Percentiles rank a stretch among this genome's conserved stretches.
These are phyloP conservation scores for Cryphonectria japonica DNA, from an alignment of 2,329 filamentous ascomycete species.

Conservation along the genomic window DNA sequence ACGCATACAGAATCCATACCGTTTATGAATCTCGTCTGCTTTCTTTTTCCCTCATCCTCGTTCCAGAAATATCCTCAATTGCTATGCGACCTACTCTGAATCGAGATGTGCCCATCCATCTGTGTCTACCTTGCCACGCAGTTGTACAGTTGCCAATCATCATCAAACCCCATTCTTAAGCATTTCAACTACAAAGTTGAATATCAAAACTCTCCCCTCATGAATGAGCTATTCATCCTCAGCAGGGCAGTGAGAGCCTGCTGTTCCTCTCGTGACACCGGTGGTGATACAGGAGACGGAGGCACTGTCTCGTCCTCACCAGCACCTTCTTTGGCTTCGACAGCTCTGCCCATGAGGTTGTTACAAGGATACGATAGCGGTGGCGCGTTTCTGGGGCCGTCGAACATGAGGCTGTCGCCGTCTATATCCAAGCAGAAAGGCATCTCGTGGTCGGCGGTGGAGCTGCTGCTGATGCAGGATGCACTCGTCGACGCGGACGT, in stretches of 20 bases:
- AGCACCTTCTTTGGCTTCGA: neutral
- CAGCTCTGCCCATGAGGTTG: neutral
- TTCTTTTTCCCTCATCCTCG: neutral
- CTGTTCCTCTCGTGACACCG: neutral
- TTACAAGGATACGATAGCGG: neutral
- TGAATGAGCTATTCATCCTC: constrained; percentile 23
- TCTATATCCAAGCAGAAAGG: neutral
- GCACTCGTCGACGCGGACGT: neutral
- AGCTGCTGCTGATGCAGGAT: neutral
- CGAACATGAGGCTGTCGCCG: constrained; percentile 14
- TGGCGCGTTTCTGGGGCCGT: neutral
- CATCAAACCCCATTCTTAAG: neutral
- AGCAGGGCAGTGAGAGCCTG: constrained; percentile 14
- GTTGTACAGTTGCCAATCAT: neutral
- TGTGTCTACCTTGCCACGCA: neutral
- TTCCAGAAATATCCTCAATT: neutral
- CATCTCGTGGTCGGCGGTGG: neutral
- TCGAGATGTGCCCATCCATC: neutral
- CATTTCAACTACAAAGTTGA: neutral
- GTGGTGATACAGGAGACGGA: neutral
- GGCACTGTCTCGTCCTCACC: neutral
- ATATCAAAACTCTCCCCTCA: constrained; percentile 20
- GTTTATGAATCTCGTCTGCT: neutral
- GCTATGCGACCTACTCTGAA: neutral
- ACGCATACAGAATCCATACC: neutral